These are phyloP conservation scores for Trametes cinnabarina DNA, from an alignment of 768 basidiomycete genomes.

Conservation along the genomic window DNA sequence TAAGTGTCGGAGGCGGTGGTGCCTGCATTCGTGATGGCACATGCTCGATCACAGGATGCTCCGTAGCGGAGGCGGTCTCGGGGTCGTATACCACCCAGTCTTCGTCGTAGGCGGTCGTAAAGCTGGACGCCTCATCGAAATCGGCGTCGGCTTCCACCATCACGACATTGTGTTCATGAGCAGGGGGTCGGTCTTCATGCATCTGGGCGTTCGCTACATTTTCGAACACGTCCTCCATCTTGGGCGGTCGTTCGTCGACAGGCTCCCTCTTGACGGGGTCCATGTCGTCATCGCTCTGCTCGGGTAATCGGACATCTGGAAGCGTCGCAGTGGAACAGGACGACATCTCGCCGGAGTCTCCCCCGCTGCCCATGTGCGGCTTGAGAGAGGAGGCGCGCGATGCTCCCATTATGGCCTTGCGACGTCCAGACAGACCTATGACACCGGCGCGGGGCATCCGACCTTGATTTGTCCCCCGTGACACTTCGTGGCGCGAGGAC, in stretches of 20 bases:
- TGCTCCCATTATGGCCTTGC: background rate
- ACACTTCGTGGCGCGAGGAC: no score
- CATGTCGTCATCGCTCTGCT: background rate
- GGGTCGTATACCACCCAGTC: background rate
- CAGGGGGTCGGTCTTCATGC: no score
- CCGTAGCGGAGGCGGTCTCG: background rate
- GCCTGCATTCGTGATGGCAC: background rate
- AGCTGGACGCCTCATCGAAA: background rate
- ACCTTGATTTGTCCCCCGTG: no score
- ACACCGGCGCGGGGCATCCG: no score
- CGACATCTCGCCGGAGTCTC: background rate
- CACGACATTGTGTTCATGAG: no score
- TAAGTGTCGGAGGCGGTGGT: background rate
- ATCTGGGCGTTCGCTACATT: no score
- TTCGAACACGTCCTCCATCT: no score
- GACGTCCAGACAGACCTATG: no score
- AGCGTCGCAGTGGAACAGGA: background rate
- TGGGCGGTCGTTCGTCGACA: no score
- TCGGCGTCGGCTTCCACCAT: background rate
- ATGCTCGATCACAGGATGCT: background rate
- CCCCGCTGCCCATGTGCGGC: background rate
- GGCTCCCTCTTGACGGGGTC: no score
- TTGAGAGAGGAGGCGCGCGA: background rate
- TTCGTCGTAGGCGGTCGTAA: background rate
- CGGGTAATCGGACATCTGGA: background rate